Percentiles rank a stretch among this genome's conserved stretches.
These are phyloP conservation scores for Gossypium stocksii DNA, from an alignment of 345 rosid species.

Conservation along the genomic window DNA sequence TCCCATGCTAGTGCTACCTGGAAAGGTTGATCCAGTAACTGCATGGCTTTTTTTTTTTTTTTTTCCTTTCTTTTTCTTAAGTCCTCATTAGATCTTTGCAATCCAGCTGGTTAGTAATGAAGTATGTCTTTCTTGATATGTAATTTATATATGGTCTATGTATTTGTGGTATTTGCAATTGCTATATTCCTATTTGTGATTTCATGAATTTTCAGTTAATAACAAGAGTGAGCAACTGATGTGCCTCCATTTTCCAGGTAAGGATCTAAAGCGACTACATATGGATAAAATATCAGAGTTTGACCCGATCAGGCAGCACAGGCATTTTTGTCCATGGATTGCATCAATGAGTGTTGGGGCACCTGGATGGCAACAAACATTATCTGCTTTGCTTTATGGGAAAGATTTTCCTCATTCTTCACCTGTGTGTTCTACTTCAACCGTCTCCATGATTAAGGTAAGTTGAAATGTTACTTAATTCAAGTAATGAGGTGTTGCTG, in stretches of 20 bases:
- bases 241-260: slow-evolving; percentile 33
- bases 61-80: not conserved
- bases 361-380: slow-evolving; percentile 86
- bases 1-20: slow-evolving; percentile 1
- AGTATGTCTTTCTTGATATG: not conserved
- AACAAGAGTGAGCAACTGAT: slow-evolving; percentile 3
- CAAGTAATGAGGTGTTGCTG: not conserved
- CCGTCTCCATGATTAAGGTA: slow-evolving; percentile 62
- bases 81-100: not conserved
- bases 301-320: slow-evolving; percentile 87
- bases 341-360: slow-evolving; percentile 41
- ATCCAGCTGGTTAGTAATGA: not conserved
- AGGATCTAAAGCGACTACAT: slow-evolving; percentile 18
- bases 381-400: slow-evolving; percentile 56
- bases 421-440: slow-evolving; percentile 33
- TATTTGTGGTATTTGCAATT: slow-evolving; percentile 13
- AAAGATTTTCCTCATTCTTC: slow-evolving; percentile 41
- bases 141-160: not conserved
- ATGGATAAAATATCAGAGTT: slow-evolving; percentile 57
- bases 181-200: not conserved
- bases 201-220: slow-evolving; percentile 6
- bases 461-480: not conserved
- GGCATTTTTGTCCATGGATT: slow-evolving; percentile 97
- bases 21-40: not conserved
- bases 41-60: not conserved